Base-by-base conservation (phyloP, 2,329 filamentous ascomycete genomes). In the Basipetospora chlamydospora region DNA sequence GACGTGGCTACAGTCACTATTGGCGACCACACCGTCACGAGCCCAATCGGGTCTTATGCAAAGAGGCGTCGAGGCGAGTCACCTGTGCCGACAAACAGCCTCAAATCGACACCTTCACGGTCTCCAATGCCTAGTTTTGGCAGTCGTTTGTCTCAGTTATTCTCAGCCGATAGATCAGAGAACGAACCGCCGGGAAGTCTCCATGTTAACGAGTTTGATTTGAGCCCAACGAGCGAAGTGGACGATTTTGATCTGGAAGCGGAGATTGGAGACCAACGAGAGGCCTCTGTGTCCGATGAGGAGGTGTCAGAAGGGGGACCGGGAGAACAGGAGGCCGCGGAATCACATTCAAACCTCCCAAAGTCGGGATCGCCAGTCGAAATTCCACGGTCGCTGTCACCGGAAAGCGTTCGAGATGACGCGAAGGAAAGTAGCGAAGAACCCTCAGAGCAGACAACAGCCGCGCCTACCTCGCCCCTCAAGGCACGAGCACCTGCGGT, bases 1-100 rank as follows among this genome's bases (percentile, higher is more conserved):
- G 76, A 83, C 46, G 60, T 77, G 35, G 80, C 81, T 15, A 83
- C 79, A 2, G 81, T 88, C 33, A 86, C 79, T 0, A 73, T 88
- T 37, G 82, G 80, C 2, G 66, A 77, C 42, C 68, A 66, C 31
- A 83, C 77, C 0, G 66, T 75, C 5, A 78, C 72, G 0, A 77
- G 75, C 15, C 66, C 74, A 22, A 66, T 85, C 44, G 78, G 79
- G 2, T 69, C 63, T 34, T 61, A 68, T 34, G 49, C 62, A 4
- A 70, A 72, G 43, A 64, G 56, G 39, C 29, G 29, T 31, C 58
- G 53, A 22, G 25, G 25, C 12, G 26, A 30, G n/a, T n/a, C n/a
- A n/a, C n/a, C n/a, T n/a, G n/a, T n/a, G n/a, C n/a, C n/a, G n/a
- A n/a, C n/a, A n/a, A n/a, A n/a, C n/a, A n/a, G n/a, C n/a, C n/a